A percentile compares a stretch with the other conserved stretches of the same genome.
Evolutionary conservation across 805 yeast genomes (phyloP).

Genomic region (Wickerhamomyces silvicola): DNA sequence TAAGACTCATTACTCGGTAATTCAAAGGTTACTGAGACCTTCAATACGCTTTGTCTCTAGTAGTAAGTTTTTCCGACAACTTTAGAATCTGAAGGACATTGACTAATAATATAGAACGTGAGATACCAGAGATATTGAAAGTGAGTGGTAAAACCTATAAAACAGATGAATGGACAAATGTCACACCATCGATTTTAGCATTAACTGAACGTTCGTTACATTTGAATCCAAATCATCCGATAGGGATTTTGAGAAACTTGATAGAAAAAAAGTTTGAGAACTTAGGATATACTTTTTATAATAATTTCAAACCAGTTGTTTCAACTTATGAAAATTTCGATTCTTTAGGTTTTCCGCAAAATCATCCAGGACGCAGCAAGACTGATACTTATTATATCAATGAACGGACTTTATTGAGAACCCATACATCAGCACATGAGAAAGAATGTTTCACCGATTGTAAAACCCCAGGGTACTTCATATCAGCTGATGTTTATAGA

Average conservation of each 20-base stretch:
- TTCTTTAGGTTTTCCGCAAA: slow-evolving; percentile 80
- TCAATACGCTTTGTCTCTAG: slow-evolving; percentile 8
- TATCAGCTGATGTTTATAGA: slow-evolving; percentile 93
- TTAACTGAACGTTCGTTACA: slow-evolving; percentile 72
- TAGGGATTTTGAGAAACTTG: slow-evolving; percentile 74
- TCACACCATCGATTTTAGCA: slow-evolving; percentile 64
- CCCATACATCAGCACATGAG: slow-evolving; percentile 98
- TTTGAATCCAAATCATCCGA: slow-evolving; percentile 71
- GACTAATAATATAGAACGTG: slow-evolving; percentile 4
- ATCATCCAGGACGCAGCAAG: slow-evolving; percentile 89
- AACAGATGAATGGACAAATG: slow-evolving; percentile 80
- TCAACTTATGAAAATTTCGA: slow-evolving; percentile 83
- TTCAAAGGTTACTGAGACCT: too few species aligned
- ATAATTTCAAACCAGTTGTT: slow-evolving; percentile 78
- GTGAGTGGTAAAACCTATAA: slow-evolving; percentile 46
- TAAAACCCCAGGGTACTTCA: slow-evolving; percentile 78
- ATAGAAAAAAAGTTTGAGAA: slow-evolving; percentile 63
- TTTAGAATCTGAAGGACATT: not conserved
- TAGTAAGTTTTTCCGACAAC: slow-evolving; percentile 4
- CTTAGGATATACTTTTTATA: slow-evolving; percentile 71
- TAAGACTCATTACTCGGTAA: too few species aligned
- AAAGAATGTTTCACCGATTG: slow-evolving; percentile 67
- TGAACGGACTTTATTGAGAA: slow-evolving; percentile 63
- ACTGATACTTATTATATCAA: slow-evolving; percentile 92
- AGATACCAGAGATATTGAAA: slow-evolving; percentile 24